Evolutionary conservation across 2,329 filamentous ascomycete species (phyloP), one percentile per base, ranked within the genome.

Genomic region (Neonectria sp.): DNA sequence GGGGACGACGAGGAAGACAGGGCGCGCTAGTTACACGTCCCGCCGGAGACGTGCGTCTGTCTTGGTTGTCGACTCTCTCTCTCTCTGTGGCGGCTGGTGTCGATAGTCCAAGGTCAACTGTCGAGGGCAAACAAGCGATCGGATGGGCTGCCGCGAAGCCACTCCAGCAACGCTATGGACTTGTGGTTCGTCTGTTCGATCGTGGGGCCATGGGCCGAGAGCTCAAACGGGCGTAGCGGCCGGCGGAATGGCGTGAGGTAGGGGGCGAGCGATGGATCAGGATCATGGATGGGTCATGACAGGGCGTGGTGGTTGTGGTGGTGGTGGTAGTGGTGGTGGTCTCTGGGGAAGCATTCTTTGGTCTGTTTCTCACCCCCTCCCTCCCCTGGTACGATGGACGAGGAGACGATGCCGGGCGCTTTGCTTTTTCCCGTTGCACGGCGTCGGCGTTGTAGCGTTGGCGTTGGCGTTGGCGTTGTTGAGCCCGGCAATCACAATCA

Each of bases 241-340:
- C 69, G 71, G 71, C 67, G 71, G 72, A 74, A 75, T 76, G 74
- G 74, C 74, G 73, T 76, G 74, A 76, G 73, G 72, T 70, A 65
- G 55, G 66, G 65, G 53, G 52, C 48, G 33, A 35, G 33, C 33
- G 33, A 35, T 35, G 33, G 33, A 35, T 35, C 33, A 35, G 33
- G 33, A 35, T 35, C 52, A 63, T 64, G 68, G 46, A 64, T 63
- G 57, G 53, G 60, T 33, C 31, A 11, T 59, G 66, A 68, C 71
- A 65, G 56, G 60, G 65, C 48, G 49, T 73, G 56, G 56, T 68
- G 11, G 31, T 33, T 33, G 6, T 65, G 21, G 21, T 21, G 21
- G 21, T 21, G 21, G 21, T 21, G 21, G 21, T 21, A 21, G 21
- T 21, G 21, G 21, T 21, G 21, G 21, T 21, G 21, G 21, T 21